These are phyloP conservation scores for Suillus cothurnatus DNA, from an alignment of 768 basidiomycete species.

Conservation along the genomic window DNA sequence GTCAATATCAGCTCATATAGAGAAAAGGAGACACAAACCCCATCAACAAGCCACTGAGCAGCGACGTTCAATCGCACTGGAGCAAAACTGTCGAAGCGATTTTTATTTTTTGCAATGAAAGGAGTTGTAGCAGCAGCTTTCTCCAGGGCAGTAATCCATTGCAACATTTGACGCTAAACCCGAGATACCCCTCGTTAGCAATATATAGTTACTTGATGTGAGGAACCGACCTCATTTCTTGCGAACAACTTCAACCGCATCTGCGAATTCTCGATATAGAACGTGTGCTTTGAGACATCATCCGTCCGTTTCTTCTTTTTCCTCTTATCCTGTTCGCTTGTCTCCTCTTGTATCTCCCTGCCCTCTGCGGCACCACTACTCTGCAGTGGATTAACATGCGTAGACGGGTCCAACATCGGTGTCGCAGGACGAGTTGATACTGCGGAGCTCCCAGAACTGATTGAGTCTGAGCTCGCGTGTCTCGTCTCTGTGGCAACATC, in stretches of 20 bases:
- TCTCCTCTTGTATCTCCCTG: conserved; percentile 24
- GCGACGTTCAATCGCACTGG: conserved; percentile 92
- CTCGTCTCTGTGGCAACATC: conserved; percentile 8
- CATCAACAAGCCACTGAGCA: conserved; percentile 98
- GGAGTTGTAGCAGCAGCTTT: conserved; percentile 74
- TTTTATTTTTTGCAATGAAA: conserved; percentile 75
- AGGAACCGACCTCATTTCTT: conserved; percentile 69
- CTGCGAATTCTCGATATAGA: conserved; percentile 92
- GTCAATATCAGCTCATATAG: conserved; percentile 3
- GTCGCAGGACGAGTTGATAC: conserved; percentile 43
- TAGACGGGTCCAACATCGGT: conserved; percentile 81
- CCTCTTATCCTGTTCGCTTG: conserved; percentile 41
- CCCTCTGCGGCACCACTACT: conserved; percentile 17
- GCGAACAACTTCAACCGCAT: conserved; percentile 85
- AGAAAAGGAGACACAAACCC: conserved; percentile 46
- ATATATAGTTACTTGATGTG: neutral
- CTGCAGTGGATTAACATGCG: conserved; percentile 62
- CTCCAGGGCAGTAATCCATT: conserved; percentile 93
- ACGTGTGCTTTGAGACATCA: conserved; percentile 90
- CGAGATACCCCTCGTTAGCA: conserved; percentile 8
- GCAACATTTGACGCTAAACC: conserved; percentile 86
- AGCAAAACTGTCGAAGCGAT: conserved; percentile 94
- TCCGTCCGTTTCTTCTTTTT: conserved; percentile 49
- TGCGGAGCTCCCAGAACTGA: conserved; percentile 40
- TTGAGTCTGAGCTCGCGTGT: conserved; percentile 17